Evolutionary conservation across 2,329 filamentous ascomycete genomes (phyloP), one percentile per base, ranked within the genome.

Genomic region (Cladosporium sp.): DNA sequence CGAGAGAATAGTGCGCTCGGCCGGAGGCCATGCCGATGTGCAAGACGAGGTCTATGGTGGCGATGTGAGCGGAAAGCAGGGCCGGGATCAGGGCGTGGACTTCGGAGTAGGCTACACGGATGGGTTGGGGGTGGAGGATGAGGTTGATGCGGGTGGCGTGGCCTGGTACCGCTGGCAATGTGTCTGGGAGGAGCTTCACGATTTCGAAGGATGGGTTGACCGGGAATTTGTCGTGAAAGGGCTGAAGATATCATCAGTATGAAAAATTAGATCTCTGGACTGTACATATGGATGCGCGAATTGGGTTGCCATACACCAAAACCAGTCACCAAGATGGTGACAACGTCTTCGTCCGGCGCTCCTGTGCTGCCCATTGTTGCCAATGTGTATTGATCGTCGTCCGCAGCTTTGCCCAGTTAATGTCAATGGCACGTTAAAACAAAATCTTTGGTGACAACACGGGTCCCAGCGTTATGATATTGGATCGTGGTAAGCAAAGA

Each of bases 171-270:
- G 60, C 36, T 28, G 84, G 82, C 4, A 92, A 80, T 64, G 82
- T 80, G 2, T 80, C 72, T 3, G 90, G 86, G n/a, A 95, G 82
- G 19, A 76, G 78, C 24, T 78, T 80, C 49, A 88, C 85, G 68
- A 96, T 92, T 68, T 92, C 83, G 81, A 84, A 92, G 3, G 90
- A 91, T 8, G 91, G 90, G 69, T 96, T 96, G 59, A 86, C 76
- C 25, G 85, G 83, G 68, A 69, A 71, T 39, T 86, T 86, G 44
- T 86, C 78, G 65, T 87, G 85, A 73, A 95, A 96, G 1, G 91
- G 87, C 89, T 93, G 62, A 37, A 24, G 56, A 28, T 44, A 12
- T 19, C 35, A 56, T 58, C 19, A 50, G 53, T 51, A 9, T 40
- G 37, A 8, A n/a, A n/a, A n/a, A 5, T 50, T 1, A 15, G 3